Evolutionary conservation across 2,329 filamentous ascomycete species (phyloP), one percentile per base, ranked within the genome.

Genomic region (Sclerotinia nivalis): DNA sequence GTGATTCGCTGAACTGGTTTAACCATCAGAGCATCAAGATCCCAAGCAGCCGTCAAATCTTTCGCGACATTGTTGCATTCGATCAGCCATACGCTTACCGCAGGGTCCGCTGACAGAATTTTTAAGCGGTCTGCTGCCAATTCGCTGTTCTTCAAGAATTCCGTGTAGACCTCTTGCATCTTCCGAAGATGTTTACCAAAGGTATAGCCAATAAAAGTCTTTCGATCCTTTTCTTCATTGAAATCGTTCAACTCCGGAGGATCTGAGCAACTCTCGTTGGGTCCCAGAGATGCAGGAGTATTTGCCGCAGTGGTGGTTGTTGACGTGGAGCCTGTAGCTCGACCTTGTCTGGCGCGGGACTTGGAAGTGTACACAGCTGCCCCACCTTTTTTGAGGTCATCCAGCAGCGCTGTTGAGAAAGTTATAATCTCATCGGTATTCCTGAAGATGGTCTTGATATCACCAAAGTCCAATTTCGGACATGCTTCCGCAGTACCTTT

Each of bases 1-100:
- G 95, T 90, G 72, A 98, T 90, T 61, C 96, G 89, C 81, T 99
- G 96, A 79, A 97, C 94, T 1, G 96, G 96, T 80, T 99, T 99
- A 78, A 99, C 95, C 28, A 99, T 86, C n/a, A 99, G 84, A 0
- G 96, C 97, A 79, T 97, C 94, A 71, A 99, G 81, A 79, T 97
- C 92, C 96, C 96, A 99, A 0, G 96, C 95, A 37, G 90, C 89
- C 0, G 96, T 99, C 73, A 99, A 86, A 78, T 97, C 96, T 75
- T 93, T 92, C 18, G 95, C 94, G 77, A 95, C 94, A 75, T 93
- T 89, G 77, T 96, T 93, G 80, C 96, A 99, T 80, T 97, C 95
- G 70, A 91, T 91, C 62, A 98, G 84, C 96, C 96, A 99, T 65
- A 97, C 91, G 84, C 82, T 89, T 78, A 84, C 91, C 74, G 87